Evolutionary conservation across 345 rosid species (phyloP).

Genomic region (Eucalyptus viminalis): DNA sequence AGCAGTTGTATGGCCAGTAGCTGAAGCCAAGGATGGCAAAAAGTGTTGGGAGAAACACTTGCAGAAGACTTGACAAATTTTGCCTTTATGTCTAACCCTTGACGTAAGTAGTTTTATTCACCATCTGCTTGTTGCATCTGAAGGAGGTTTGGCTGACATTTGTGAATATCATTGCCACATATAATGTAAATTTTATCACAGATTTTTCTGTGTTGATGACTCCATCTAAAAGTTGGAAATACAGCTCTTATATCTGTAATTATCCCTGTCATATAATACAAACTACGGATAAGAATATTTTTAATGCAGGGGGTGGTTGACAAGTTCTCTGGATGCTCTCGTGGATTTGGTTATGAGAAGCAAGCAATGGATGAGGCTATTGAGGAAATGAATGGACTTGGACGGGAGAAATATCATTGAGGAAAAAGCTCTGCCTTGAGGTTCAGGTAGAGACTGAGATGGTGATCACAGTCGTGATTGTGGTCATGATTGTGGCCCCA

Average conservation of each 20-base stretch:
- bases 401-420: conserved; percentile 80
- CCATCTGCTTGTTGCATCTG: not conserved
- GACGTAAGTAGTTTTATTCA: conserved; percentile 26
- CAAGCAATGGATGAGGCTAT: conserved; percentile 85
- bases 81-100: conserved; percentile 63
- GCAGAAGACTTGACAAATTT: conserved; percentile 73
- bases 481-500: conserved; percentile 37
- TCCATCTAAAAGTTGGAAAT: not conserved
- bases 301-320: conserved; percentile 63
- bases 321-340: conserved; percentile 74
- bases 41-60: conserved; percentile 67
- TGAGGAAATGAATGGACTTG: conserved; percentile 71
- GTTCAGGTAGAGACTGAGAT: conserved; percentile 56
- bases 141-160: not conserved
- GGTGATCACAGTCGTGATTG: conserved; percentile 48
- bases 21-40: conserved; percentile 76
- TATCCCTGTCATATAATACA: too few species aligned
- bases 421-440: conserved; percentile 83
- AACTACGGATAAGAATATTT: not conserved
- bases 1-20: conserved; percentile 76
- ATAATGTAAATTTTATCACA: not conserved
- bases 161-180: not conserved
- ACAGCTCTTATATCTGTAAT: not conserved
- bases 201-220: not conserved
- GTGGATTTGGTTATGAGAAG: conserved; percentile 84